Percentiles rank a stretch among this genome's conserved stretches.
Evolutionary conservation across 2,329 filamentous ascomycete genomes (phyloP).

Genomic region (Hymenoscyphus occultus): DNA sequence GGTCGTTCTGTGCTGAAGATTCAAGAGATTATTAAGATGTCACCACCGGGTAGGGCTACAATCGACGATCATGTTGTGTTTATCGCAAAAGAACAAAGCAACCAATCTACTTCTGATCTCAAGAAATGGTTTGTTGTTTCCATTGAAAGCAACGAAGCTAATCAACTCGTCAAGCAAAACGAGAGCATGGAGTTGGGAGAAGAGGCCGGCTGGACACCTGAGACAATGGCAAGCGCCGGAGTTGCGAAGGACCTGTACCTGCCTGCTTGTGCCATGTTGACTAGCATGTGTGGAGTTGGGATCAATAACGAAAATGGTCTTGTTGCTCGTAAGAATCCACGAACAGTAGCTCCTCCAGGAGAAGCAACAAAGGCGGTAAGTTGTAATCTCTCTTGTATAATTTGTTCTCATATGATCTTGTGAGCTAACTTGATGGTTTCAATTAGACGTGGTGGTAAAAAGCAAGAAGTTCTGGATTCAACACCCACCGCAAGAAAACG

Average conservation of each 20-base stretch:
- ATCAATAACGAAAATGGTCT: slow-evolving; percentile 22
- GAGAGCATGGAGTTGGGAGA: slow-evolving; percentile 25
- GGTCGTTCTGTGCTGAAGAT: not conserved
- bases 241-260: slow-evolving; percentile 16
- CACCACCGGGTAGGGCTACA: not conserved
- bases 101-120: not conserved
- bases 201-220: slow-evolving; percentile 21
- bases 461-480: not conserved
- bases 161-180: slow-evolving; percentile 21
- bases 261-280: slow-evolving; percentile 27
- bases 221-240: slow-evolving; percentile 13
- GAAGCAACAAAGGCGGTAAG: not conserved
- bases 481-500: no score
- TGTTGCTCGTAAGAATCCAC: not conserved
- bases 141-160: slow-evolving; percentile 15
- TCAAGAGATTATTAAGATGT: not conserved
- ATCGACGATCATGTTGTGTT: slow-evolving; percentile 3
- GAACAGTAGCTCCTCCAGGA: not conserved
- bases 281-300: slow-evolving; percentile 28
- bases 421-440: not conserved
- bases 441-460: not conserved
- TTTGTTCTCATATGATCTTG: not conserved
- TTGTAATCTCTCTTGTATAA: not conserved
- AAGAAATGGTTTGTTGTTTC: slow-evolving; percentile 25
- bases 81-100: not conserved